phyloP scores from a whole-genome alignment of 2,329 filamentous ascomycete genomes.

The Emergomyces orientalis region DNA sequence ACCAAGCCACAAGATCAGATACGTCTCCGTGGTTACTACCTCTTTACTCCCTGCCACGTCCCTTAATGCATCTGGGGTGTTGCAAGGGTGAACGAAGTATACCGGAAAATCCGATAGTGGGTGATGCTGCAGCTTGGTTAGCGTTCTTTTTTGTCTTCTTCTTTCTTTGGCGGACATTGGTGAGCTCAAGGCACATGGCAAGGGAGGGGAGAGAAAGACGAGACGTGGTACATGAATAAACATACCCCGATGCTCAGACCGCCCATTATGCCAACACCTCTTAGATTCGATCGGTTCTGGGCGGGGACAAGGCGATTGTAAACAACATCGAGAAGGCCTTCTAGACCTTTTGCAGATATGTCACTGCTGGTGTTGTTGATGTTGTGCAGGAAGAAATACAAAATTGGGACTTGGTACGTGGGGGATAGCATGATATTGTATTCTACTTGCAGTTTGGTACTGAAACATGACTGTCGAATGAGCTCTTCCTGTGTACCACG shows the following conservation, averaged over 20 bases:
- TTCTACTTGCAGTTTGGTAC: conserved; percentile 44
- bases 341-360: conserved; percentile 39
- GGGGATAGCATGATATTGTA: conserved; percentile 70
- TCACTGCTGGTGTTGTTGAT: conserved; percentile 30
- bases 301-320: conserved; percentile 62
- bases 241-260: conserved; percentile 66
- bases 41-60: conserved; percentile 42
- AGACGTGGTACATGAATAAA: conserved; percentile 29
- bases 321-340: conserved; percentile 54
- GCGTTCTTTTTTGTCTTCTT: conserved; percentile 26
- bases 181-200: conserved; percentile 15
- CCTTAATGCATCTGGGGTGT: conserved; percentile 71
- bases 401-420: conserved; percentile 63
- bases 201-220: not conserved
- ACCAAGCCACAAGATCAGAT: conserved; percentile 85
- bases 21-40: conserved; percentile 46
- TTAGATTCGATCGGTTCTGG: conserved; percentile 53
- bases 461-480: conserved; percentile 23
- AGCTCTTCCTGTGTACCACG: conserved; percentile 34
- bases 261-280: conserved; percentile 54
- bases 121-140: conserved; percentile 54
- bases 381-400: conserved; percentile 63
- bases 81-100: conserved; percentile 90
- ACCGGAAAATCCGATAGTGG: conserved; percentile 66
- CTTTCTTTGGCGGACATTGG: conserved; percentile 19